These are phyloP conservation scores for Hirsutella minnesotensis DNA, from an alignment of 2,329 filamentous ascomycete species.

Conservation along the genomic window DNA sequence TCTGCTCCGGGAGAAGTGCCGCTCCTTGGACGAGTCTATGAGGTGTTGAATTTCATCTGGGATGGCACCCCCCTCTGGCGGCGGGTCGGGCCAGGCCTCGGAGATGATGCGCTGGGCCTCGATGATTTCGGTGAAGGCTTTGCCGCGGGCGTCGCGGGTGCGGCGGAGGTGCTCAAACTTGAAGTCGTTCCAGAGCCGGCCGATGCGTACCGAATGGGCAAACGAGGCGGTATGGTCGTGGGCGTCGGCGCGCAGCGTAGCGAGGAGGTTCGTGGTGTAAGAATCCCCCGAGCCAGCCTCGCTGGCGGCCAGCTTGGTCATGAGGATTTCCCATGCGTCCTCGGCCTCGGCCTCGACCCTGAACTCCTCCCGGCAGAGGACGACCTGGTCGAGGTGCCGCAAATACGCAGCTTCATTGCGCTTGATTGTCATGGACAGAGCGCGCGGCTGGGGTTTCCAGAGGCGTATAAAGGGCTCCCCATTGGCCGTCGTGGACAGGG, in stretches of 20 bases:
- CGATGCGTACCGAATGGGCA: slow-evolving; percentile 16
- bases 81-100: slow-evolving; percentile 2
- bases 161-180: slow-evolving; percentile 18
- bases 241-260: too few species aligned
- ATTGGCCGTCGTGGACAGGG: slow-evolving; percentile 37
- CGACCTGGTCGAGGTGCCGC: slow-evolving; percentile 23
- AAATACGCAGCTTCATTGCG: slow-evolving; percentile 36
- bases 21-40: too few species aligned
- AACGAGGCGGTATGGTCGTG: slow-evolving; percentile 10
- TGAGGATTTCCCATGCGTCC: slow-evolving; percentile 36
- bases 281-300: too few species aligned
- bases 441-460: slow-evolving; percentile 49
- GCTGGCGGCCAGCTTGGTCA: slow-evolving; percentile 15
- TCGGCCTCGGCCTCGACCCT: slow-evolving; percentile 21
- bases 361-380: slow-evolving; percentile 26
- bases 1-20: not conserved
- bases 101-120: slow-evolving; percentile 23
- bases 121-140: slow-evolving; percentile 27
- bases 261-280: too few species aligned
- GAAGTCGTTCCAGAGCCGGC: slow-evolving; percentile 17
- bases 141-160: slow-evolving; percentile 28
- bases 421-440: slow-evolving; percentile 45
- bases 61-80: too few species aligned
- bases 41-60: too few species aligned
- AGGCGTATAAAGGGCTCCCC: slow-evolving; percentile 54